Evolutionary conservation across 306 rosid species (phyloP).

Genomic region (Cucurbita argyrosperma): DNA sequence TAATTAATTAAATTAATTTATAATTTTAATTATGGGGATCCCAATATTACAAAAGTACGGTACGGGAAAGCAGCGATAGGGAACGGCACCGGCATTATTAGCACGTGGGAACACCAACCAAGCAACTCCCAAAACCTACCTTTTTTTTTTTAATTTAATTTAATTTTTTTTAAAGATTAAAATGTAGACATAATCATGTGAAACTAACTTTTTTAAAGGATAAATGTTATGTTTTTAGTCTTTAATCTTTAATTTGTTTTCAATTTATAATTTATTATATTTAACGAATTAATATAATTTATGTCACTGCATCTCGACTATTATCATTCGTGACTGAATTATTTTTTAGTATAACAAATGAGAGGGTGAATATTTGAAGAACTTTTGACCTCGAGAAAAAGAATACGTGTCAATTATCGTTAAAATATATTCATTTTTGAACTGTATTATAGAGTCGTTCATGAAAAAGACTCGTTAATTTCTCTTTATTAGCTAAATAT

Average conservation of each 20-base stretch:
- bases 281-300: too few species aligned
- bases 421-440: too few species aligned
- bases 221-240: background rate
- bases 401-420: too few species aligned
- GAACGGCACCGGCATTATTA: conserved; percentile 9
- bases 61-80: conserved; percentile 19
- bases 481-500: too few species aligned
- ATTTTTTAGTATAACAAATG: too few species aligned
- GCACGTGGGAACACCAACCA: conserved; percentile 48
- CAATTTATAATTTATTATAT: too few species aligned
- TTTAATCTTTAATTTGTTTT: background rate
- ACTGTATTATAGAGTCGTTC: background rate
- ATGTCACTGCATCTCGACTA: too few species aligned
- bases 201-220: background rate
- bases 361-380: too few species aligned
- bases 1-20: background rate
- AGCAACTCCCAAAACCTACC: background rate
- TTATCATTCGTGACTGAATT: too few species aligned
- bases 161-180: background rate
- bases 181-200: background rate
- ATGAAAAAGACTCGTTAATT: too few species aligned
- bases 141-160: background rate
- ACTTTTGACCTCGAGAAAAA: too few species aligned
- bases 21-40: conserved; percentile 20
- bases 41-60: conserved; percentile 27